These are phyloP conservation scores for Ophiostoma quercus DNA, from an alignment of 2,329 filamentous ascomycete species.

Conservation along the genomic window DNA sequence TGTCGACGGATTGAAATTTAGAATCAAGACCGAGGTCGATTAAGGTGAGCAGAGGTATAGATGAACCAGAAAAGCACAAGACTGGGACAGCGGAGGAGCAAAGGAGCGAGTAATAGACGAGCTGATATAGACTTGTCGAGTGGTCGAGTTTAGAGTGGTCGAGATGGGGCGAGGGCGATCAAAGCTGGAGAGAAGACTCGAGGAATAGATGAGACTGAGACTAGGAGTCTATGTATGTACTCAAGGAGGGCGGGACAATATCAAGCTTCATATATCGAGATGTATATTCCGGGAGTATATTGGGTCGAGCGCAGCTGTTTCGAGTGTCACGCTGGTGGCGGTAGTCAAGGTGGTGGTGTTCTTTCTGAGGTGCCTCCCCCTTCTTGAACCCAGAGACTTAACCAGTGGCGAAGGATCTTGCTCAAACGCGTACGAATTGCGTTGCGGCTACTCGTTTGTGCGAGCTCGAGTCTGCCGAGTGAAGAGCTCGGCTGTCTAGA, in stretches of 20 bases:
- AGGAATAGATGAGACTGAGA: neutral
- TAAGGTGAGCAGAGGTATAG: conserved; percentile 4
- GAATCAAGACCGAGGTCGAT: conserved; percentile 1
- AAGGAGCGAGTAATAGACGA: neutral
- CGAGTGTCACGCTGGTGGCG: neutral
- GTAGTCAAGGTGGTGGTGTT: neutral
- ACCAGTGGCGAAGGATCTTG: neutral
- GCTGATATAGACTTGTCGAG: neutral
- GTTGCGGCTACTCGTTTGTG: neutral
- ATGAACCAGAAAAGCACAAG: neutral
- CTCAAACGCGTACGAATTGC: neutral
- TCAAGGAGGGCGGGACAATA: neutral
- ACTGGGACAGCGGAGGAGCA: neutral
- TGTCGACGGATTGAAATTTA: neutral
- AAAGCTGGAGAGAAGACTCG: neutral
- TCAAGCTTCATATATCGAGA: neutral
- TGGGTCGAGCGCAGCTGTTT: neutral
- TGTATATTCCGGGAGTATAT: neutral
- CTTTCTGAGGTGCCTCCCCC: neutral
- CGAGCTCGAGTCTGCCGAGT: neutral
- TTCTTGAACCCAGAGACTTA: neutral
- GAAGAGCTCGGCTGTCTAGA: neutral
- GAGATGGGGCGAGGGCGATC: neutral
- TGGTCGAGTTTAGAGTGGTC: conserved; percentile 3
- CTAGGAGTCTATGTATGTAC: neutral